phyloP scores from a whole-genome alignment of 306 rosid species.

The Vigna reflexopilosa region DNA sequence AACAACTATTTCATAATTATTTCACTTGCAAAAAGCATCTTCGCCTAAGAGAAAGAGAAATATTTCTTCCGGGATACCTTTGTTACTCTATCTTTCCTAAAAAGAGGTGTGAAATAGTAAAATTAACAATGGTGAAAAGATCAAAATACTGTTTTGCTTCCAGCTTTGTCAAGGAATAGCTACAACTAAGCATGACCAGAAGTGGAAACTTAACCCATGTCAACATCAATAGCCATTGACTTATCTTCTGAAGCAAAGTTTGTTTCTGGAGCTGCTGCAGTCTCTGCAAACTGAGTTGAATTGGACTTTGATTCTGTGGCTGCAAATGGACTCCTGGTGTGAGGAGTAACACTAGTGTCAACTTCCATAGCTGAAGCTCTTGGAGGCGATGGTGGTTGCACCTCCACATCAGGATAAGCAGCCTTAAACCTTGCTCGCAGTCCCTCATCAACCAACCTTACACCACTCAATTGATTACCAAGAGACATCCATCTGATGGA shows the following conservation, averaged over 20 bases:
- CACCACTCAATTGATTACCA: conserved; percentile 94
- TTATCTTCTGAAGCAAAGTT: conserved; percentile 65
- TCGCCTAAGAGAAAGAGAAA: neutral
- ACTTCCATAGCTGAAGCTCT: conserved; percentile 82
- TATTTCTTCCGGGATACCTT: conserved; percentile 40
- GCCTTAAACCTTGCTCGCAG: conserved; percentile 97
- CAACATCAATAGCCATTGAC: conserved; percentile 61
- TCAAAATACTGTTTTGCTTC: conserved; percentile 35
- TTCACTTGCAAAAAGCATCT: conserved; percentile 33
- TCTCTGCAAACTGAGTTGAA: conserved; percentile 53
- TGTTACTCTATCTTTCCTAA: neutral
- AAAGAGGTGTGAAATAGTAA: conserved; percentile 5
- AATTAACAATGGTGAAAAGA: conserved; percentile 11
- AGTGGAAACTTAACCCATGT: conserved; percentile 50
- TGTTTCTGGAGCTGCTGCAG: conserved; percentile 57
- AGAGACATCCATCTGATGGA: conserved; percentile 94
- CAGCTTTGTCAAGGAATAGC: conserved; percentile 16
- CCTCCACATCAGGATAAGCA: conserved; percentile 96
- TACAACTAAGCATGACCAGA: conserved; percentile 35
- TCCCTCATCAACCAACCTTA: conserved; percentile 91
- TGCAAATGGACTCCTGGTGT: conserved; percentile 65
- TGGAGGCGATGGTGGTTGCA: conserved; percentile 91
- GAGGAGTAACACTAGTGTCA: conserved; percentile 62
- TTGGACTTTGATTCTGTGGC: conserved; percentile 57
- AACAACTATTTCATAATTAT: conserved; percentile 30